phyloP scores from a whole-genome alignment of 2,329 filamentous ascomycete genomes.

The Blastomyces parvus region DNA sequence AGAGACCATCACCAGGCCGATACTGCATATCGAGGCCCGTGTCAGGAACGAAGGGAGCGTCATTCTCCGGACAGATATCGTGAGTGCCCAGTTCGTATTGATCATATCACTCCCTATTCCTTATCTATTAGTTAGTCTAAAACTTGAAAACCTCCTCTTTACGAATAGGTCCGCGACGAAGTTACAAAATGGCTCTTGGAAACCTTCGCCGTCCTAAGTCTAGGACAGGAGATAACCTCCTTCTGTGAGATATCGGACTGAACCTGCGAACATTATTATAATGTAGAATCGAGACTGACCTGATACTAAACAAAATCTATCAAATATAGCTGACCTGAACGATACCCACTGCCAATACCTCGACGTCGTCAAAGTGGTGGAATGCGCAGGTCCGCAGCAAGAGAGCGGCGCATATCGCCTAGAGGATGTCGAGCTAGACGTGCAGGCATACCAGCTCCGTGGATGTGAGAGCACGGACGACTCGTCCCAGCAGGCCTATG shows the following conservation, averaged over 20 bases:
- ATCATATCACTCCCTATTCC: background rate
- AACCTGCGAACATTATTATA: background rate
- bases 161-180: constrained; percentile 27
- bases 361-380: constrained; percentile 30
- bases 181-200: constrained; percentile 30
- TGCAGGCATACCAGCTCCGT: constrained; percentile 36
- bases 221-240: constrained; percentile 27
- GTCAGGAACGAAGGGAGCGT: constrained; percentile 23
- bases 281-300: background rate
- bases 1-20: constrained; percentile 18
- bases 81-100: constrained; percentile 13
- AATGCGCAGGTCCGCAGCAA: constrained; percentile 27
- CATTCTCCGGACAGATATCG: constrained; percentile 26
- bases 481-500: constrained; percentile 17
- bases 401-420: constrained; percentile 24
- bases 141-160: background rate
- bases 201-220: constrained; percentile 26
- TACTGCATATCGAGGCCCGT: constrained; percentile 33
- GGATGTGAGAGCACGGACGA: constrained; percentile 10
- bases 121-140: background rate
- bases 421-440: constrained; percentile 31
- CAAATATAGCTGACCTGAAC: constrained; percentile 23
- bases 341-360: constrained; percentile 20
- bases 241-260: constrained; percentile 20
- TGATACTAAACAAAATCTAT: background rate